Base-by-base conservation (phyloP, 1,139 yeast genomes). In the Hansenula anomala region DNA sequence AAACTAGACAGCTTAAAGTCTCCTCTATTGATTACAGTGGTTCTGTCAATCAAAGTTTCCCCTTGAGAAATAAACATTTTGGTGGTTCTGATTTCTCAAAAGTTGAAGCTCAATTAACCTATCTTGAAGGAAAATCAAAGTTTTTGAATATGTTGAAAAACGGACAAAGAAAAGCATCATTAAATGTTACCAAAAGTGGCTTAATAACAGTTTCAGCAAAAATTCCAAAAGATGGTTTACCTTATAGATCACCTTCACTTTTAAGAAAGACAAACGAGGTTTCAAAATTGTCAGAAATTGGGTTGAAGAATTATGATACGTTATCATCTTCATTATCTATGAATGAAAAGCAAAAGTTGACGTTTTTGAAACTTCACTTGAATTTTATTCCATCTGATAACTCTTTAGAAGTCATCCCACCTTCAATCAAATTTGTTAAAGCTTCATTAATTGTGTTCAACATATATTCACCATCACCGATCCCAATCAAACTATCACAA, bases 191-290 rank as follows among this genome's bases (percentile, higher is more conserved):
- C 11, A n/a, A 24, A 9, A 24, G 11, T n/a, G 57, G 57, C 2
- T 14, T 46, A 16, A 32, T 52, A 5, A 30, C 42, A 10, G 47
- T 51, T 13, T 36, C 43, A 1, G 41, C 55, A 1, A 31, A 27
- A 1, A 32, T 50, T 17, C 54, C 56, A 30, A 51, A 49, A 33
- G 55, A 51, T 34, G 62, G 65, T 37, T 40, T 64, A 15, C 66
- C 67, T 4, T 64, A 70, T 40, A 45, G 56, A 26, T 54, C 60
- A 10, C 67, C 69, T 19, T 45, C 59, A 6, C 43, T 64, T 33
- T 45, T 65, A 17, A 48, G 53, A 33, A 58, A 58, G 40, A 52
- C 59, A 2, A 61, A 61, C 39, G 38, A 59, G 47, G 40, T 55
- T 41, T 43, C 53, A 39, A 44, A 59, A 45, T 38, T 51, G 53